These are phyloP conservation scores for Phytophthora syringae DNA, from an alignment of 352 stramenopile genomes.

Conservation along the genomic window DNA sequence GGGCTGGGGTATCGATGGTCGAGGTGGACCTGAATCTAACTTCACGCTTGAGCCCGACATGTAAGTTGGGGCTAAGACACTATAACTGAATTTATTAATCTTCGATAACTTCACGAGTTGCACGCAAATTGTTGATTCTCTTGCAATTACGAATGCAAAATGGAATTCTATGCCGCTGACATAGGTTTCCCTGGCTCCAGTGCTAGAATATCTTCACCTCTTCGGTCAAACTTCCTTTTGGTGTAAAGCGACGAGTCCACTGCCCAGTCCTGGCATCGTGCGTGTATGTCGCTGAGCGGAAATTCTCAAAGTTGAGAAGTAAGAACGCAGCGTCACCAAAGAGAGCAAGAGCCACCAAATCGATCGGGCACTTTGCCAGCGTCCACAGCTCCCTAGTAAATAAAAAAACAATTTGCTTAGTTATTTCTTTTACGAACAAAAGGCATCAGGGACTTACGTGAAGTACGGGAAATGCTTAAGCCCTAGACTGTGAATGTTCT, in stretches of 20 bases:
- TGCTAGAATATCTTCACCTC: conserved; percentile 12
- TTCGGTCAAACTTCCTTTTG: not conserved
- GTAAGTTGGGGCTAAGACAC: too few species aligned
- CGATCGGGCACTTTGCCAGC: conserved; percentile 31
- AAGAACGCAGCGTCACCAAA: conserved; percentile 15
- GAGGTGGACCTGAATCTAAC: conserved; percentile 59
- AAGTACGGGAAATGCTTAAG: conserved; percentile 35
- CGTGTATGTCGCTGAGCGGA: conserved; percentile 51
- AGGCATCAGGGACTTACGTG: conserved; percentile 14
- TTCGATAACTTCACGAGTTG: too few species aligned
- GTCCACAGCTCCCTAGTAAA: not conserved
- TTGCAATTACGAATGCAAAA: not conserved
- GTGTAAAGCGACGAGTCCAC: conserved; percentile 35
- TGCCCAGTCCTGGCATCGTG: conserved; percentile 34
- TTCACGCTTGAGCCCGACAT: conserved; percentile 62
- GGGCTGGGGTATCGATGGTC: conserved; percentile 65
- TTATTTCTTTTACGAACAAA: not conserved
- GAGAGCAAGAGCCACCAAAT: conserved; percentile 30
- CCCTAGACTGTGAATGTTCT: conserved; percentile 52
- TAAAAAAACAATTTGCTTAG: not conserved
- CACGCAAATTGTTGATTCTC: too few species aligned
- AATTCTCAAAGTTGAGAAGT: conserved; percentile 34
- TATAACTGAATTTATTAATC: too few species aligned
- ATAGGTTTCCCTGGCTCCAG: not conserved
- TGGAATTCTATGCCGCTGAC: not conserved